Conservation (phyloP, 345 rosid species). For the Bretschneidera sinensis region DNA sequence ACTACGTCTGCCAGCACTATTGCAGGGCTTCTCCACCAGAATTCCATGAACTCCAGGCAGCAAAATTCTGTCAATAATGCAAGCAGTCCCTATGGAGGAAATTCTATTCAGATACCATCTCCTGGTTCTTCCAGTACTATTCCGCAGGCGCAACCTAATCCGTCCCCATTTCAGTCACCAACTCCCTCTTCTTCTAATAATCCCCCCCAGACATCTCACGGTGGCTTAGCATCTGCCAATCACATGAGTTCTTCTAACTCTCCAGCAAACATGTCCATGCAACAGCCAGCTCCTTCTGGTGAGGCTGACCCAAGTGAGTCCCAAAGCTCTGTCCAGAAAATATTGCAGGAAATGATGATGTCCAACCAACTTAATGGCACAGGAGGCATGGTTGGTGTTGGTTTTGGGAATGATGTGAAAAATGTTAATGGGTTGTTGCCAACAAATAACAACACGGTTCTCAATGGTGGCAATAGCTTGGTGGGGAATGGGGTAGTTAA, state of each 20-base stretch:
- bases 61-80: constrained; percentile 68
- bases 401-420: constrained; percentile 55
- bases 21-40: constrained; percentile 88
- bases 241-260: constrained; percentile 58
- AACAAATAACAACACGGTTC: constrained; percentile 39
- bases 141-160: constrained; percentile 55
- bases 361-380: constrained; percentile 50
- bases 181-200: constrained; percentile 59
- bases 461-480: constrained; percentile 36
- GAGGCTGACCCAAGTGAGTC: constrained; percentile 65
- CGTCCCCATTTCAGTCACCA: constrained; percentile 71
- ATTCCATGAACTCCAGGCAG: constrained; percentile 78
- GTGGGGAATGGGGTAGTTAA: constrained; percentile 49
- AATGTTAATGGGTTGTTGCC: constrained; percentile 45
- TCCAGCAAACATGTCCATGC: constrained; percentile 50
- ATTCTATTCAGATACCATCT: constrained; percentile 65
- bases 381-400: constrained; percentile 51
- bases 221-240: constrained; percentile 43
- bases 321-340: constrained; percentile 80
- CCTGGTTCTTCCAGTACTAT: constrained; percentile 75
- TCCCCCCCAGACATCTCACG: constrained; percentile 48
- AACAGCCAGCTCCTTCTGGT: constrained; percentile 48
- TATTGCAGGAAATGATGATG: constrained; percentile 73
- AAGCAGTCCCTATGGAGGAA: constrained; percentile 76
- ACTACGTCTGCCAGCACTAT: constrained; percentile 68